Percentiles rank a stretch among this genome's conserved stretches.
phyloP scores from a whole-genome alignment of 148 eudicot genomes.

The Limonium bicolor region DNA sequence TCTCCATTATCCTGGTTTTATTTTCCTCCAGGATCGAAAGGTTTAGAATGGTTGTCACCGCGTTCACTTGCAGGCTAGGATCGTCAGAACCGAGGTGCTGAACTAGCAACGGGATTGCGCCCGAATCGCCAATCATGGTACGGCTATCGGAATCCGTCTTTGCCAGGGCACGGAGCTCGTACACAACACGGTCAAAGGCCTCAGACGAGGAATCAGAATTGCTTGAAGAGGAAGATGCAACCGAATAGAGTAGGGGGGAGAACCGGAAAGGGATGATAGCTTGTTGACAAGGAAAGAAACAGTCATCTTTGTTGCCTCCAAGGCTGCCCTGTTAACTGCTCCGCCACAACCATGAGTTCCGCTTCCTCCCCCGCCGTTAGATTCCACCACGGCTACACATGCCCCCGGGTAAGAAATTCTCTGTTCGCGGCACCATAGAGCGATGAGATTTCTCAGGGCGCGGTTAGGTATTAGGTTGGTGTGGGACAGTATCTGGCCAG shows the following conservation, averaged over 20 bases:
- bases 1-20: conserved; percentile 63
- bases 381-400: no score
- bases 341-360: conserved; percentile 11
- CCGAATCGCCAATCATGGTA: conserved; percentile 62
- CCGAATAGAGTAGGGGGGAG: no score
- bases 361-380: conserved; percentile 13
- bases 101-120: conserved; percentile 43
- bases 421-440: conserved; percentile 81
- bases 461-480: conserved; percentile 46
- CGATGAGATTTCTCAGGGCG: conserved; percentile 59
- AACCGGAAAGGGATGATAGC: conserved; percentile 10
- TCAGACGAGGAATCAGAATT: no score
- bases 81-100: conserved; percentile 31
- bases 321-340: conserved; percentile 37
- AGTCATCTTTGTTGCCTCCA: conserved; percentile 85
- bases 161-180: conserved; percentile 75
- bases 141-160: conserved; percentile 74
- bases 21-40: conserved; percentile 68
- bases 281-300: conserved; percentile 48
- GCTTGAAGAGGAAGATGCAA: no score
- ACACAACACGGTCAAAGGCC: conserved; percentile 30
- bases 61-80: conserved; percentile 56
- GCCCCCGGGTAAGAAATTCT: conserved; percentile 42
- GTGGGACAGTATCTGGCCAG: conserved; percentile 47
- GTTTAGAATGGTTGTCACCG: conserved; percentile 71